Base-by-base conservation (phyloP, 2,329 filamentous ascomycete species). In the Stylonectria norvegica region DNA sequence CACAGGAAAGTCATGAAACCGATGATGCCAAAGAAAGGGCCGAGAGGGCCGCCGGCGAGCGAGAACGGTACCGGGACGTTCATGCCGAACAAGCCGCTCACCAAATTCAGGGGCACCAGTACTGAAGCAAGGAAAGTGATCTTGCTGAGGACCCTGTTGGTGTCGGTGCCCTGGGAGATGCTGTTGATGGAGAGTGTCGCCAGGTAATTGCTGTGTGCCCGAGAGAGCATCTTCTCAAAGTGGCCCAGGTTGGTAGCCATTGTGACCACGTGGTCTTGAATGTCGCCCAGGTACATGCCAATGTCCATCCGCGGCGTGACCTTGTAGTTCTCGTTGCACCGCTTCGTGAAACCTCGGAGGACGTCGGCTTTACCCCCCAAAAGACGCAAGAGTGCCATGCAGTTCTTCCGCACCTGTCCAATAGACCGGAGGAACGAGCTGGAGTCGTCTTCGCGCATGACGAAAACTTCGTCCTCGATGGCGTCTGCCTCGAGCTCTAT, bases 321-420 rank as follows among this genome's bases (percentile, higher is more conserved):
- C 51, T 88, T 86, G 72, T 95, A 97, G 50, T 95, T 89, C 61
- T 96, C 91, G 63, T 97, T 98, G 78, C 93, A 98, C 36, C 94
- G 88, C 72, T 98, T 98, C 37, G 93, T 94, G 60, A 98, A 98
- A 20, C 91, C 90, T 54, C 88, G 89, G 57, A 98, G 89, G 42
- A 98, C 93, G 63, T 98, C 93, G n/a, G 93, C 93, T 66, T 98
- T 98, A 59, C 91, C 91, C 39, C 91, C 91, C 1, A 98, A 75
- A 6, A 98, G 82, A 30, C 94, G 87, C 73, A 96, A 86, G 52
- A 98, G 73, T 31, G 85, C 86, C 80, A 97, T 93, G 43, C 93
- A 89, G 53, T 93, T 94, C 73, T 96, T 96, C 57, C 93, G 88
- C 43, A 89, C 86, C 39, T 85, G 83, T 50, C 91, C 91, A 56